A percentile compares a stretch with the other conserved stretches of the same genome.
Evolutionary conservation across 805 yeast genomes (phyloP).

Genomic region (Hanseniaspora thailandica): DNA sequence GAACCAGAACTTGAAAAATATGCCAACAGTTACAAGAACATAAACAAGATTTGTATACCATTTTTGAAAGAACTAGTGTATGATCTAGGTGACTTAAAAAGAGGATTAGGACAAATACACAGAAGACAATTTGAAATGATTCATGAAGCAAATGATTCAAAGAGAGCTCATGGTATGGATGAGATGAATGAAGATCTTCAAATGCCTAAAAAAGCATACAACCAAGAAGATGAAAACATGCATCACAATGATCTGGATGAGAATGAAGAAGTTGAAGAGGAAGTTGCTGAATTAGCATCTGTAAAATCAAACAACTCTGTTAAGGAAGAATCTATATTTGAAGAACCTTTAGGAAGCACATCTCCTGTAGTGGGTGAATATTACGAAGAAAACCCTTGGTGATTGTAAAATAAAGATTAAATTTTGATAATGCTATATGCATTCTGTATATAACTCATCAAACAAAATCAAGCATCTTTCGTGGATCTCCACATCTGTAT

Average conservation of each 20-base stretch:
- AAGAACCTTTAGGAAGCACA: conserved; percentile 16
- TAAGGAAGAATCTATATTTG: conserved; percentile 9
- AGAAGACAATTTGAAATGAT: conserved; percentile 6
- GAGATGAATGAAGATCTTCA: conserved; percentile 17
- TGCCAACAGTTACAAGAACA: background rate
- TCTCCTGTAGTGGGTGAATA: conserved; percentile 40
- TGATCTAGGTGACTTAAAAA: background rate
- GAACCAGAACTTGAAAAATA: background rate
- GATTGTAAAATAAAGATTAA: background rate
- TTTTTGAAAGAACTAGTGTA: background rate
- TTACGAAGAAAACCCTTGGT: conserved; percentile 62
- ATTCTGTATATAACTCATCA: background rate
- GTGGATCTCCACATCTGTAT: conserved; percentile 7
- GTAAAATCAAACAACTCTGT: conserved; percentile 15
- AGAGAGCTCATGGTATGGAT: conserved; percentile 1
- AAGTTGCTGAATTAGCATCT: conserved; percentile 13
- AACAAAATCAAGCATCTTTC: conserved; percentile 11
- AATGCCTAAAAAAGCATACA: conserved; percentile 12
- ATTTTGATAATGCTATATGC: background rate
- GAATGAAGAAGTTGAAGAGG: conserved; percentile 17
- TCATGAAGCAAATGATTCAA: conserved; percentile 21
- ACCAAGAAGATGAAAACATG: conserved; percentile 5
- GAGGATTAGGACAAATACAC: background rate
- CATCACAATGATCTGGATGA: conserved; percentile 26
- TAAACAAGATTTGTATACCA: conserved; percentile 2